phyloP scores from a whole-genome alignment of 225 moss, liverwort and hornwort species.

The Polytrichum commune region DNA sequence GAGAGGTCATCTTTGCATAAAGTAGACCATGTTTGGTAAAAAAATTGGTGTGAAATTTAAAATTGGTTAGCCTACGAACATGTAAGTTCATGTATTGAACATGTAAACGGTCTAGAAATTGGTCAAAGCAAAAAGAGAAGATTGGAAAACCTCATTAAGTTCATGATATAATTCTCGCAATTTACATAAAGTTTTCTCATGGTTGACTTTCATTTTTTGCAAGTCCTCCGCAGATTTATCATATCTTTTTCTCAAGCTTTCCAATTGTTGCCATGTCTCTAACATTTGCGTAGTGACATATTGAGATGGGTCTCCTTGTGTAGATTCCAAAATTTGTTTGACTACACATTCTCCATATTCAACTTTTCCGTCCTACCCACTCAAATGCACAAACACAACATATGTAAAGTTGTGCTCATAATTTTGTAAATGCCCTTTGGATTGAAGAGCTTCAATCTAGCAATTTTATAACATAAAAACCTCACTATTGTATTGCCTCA shows the following conservation, averaged over 20 bases:
- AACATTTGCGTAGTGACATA: constrained; percentile 50
- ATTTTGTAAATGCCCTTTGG: no score
- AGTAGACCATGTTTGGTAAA: neutral
- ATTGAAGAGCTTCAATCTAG: no score
- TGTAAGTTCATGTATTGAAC: neutral
- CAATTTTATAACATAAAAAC: no score
- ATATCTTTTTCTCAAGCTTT: constrained; percentile 43
- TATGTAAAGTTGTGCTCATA: no score
- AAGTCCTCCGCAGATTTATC: constrained; percentile 47
- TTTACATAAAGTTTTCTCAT: constrained; percentile 41
- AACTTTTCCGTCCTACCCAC: constrained; percentile 25
- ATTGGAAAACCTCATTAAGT: constrained; percentile 51
- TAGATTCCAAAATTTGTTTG: constrained; percentile 26
- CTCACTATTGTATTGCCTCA: no score
- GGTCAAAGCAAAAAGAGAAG: no score
- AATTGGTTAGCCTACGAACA: no score
- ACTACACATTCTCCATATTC: constrained; percentile 15
- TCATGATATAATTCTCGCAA: constrained; percentile 44
- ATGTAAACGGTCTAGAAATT: neutral
- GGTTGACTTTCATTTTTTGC: constrained; percentile 42
- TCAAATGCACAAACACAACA: no score
- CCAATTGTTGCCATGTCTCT: constrained; percentile 53
- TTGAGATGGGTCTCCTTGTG: constrained; percentile 31
- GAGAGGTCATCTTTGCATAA: neutral
- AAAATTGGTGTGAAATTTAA: no score